Percentiles rank a stretch among this genome's conserved stretches.
phyloP scores from a whole-genome alignment of 495 filamentous ascomycete genomes.

The Margaritispora aquatica region DNA sequence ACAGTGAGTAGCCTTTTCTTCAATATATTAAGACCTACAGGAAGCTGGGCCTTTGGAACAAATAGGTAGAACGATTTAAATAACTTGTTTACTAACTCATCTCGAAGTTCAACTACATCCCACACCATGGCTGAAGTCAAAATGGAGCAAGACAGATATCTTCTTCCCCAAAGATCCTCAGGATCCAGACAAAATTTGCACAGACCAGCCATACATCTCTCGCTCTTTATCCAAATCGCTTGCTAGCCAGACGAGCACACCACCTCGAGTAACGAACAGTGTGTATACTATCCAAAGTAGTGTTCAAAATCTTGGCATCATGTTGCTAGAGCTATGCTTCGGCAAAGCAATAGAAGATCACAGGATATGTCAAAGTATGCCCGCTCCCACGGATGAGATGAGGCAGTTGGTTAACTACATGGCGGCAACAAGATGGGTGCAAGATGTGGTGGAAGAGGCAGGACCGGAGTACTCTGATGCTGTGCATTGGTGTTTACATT shows the following conservation, averaged over 20 bases:
- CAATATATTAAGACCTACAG: too few species aligned
- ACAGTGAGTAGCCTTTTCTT: too few species aligned
- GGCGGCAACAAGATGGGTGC: constrained; percentile 23
- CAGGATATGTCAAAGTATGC: constrained; percentile 15
- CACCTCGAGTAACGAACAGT: not conserved
- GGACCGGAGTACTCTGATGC: constrained; percentile 28
- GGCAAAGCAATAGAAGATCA: constrained; percentile 24
- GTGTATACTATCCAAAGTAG: not conserved
- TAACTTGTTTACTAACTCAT: too few species aligned
- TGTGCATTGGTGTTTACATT: constrained; percentile 25
- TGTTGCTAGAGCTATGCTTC: constrained; percentile 31
- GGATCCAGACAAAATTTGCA: not conserved
- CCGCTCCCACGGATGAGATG: constrained; percentile 4
- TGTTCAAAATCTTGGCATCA: constrained; percentile 27
- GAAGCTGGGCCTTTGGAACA: too few species aligned
- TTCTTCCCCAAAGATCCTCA: constrained; percentile 16
- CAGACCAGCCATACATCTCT: constrained; percentile 26
- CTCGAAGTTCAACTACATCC: constrained; percentile 26
- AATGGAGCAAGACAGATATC: constrained; percentile 20
- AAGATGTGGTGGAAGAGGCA: constrained; percentile 20
- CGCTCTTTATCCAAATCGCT: constrained; percentile 12
- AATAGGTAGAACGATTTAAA: too few species aligned
- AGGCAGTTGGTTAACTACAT: constrained; percentile 16
- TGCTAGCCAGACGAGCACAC: not conserved
- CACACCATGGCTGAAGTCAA: constrained; percentile 22